These are phyloP conservation scores for Adansonia gregorii DNA, from an alignment of 441 rosid species.

Conservation along the genomic window DNA sequence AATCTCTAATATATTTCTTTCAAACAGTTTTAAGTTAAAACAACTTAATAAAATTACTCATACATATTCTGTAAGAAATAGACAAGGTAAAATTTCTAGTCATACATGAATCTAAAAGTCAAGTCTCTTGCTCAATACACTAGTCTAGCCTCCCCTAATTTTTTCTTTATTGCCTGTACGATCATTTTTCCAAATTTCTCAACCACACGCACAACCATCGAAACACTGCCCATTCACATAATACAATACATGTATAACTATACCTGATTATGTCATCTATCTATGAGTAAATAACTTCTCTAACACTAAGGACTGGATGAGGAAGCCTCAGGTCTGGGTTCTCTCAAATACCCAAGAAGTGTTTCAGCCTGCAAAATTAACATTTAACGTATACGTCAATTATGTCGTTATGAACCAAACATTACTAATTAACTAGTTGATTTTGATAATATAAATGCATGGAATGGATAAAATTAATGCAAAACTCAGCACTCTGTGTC, in stretches of 20 bases:
- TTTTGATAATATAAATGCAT: neutral
- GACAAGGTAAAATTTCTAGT: too few species aligned
- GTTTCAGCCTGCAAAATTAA: constrained; percentile 75
- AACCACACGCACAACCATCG: constrained; percentile 59
- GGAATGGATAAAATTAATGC: neutral
- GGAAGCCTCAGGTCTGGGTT: constrained; percentile 73
- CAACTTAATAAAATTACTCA: too few species aligned
- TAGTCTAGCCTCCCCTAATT: neutral
- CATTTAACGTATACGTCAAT: neutral
- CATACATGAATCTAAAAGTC: neutral
- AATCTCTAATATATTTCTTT: too few species aligned
- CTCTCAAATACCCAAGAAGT: constrained; percentile 79
- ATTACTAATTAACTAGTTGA: neutral
- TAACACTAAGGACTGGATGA: constrained; percentile 58
- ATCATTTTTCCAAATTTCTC: constrained; percentile 30
- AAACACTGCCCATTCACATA: constrained; percentile 55
- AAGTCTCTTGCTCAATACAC: neutral
- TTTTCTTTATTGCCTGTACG: constrained; percentile 24
- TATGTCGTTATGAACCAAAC: neutral
- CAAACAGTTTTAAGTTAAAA: too few species aligned
- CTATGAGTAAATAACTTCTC: constrained; percentile 13
- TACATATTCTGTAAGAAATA: too few species aligned
- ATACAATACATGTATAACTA: constrained; percentile 29
- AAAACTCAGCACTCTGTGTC: neutral
- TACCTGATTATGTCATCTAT: neutral